Percentiles rank a stretch among this genome's conserved stretches.
phyloP scores from a whole-genome alignment of 2,329 filamentous ascomycete genomes.

The Aspergillus hortae region DNA sequence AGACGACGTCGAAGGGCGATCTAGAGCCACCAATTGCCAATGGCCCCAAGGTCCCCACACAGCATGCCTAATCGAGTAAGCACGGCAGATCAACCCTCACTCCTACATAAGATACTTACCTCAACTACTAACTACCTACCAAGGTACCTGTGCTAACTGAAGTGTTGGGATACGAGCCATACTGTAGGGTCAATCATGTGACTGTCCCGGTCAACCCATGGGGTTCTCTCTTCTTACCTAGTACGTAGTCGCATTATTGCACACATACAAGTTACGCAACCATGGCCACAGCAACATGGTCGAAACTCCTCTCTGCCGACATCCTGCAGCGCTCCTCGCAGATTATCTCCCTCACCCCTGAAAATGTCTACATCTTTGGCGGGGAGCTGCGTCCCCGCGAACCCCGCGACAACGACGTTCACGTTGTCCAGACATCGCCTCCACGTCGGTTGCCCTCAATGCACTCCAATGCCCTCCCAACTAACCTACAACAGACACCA shows the following conservation, averaged over 20 bases:
- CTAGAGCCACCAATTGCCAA: background rate
- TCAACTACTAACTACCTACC: too few species aligned
- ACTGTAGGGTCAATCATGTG: too few species aligned
- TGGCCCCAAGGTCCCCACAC: background rate
- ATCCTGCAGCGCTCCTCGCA: background rate
- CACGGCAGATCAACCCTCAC: too few species aligned
- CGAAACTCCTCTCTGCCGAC: background rate
- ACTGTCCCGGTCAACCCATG: too few species aligned
- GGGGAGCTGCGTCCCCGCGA: constrained; percentile 66
- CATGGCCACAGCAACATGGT: background rate
- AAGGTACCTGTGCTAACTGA: too few species aligned
- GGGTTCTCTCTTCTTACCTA: too few species aligned
- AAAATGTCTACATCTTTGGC: constrained; percentile 68
- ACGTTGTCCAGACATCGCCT: constrained; percentile 53
- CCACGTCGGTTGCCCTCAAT: background rate
- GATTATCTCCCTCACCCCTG: background rate
- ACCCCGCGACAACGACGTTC: constrained; percentile 60
- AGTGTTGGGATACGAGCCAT: too few species aligned
- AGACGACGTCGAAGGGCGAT: background rate
- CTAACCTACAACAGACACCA: background rate
- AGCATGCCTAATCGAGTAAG: background rate
- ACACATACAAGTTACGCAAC: too few species aligned
- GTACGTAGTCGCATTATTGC: too few species aligned
- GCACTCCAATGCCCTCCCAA: background rate
- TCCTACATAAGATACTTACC: too few species aligned